These are phyloP conservation scores for Phytophthora multivora DNA, from an alignment of 352 stramenopile species.

Conservation along the genomic window DNA sequence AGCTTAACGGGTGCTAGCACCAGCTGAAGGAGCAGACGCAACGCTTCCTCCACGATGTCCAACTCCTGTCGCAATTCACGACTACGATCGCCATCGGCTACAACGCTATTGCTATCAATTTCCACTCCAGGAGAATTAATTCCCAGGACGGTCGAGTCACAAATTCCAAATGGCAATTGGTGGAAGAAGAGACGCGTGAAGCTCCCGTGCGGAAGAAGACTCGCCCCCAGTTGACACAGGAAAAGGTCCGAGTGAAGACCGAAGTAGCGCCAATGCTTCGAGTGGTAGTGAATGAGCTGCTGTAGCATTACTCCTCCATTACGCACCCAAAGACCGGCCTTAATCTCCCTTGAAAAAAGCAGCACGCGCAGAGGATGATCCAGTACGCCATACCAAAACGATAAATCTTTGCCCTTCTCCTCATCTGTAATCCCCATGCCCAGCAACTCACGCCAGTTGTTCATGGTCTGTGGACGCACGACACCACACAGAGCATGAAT, in stretches of 20 bases:
- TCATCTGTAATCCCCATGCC: slow-evolving; percentile 22
- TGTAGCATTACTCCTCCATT: slow-evolving; percentile 85
- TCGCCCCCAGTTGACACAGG: slow-evolving; percentile 59
- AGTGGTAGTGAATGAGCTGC: slow-evolving; percentile 82
- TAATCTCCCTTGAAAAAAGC: slow-evolving; percentile 73
- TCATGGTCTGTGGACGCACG: slow-evolving; percentile 38
- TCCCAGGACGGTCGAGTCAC: slow-evolving; percentile 29
- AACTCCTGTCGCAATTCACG: slow-evolving; percentile 46
- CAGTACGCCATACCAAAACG: slow-evolving; percentile 52
- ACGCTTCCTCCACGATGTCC: slow-evolving; percentile 62
- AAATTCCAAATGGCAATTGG: slow-evolving; percentile 47
- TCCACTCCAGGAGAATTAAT: slow-evolving; percentile 7
- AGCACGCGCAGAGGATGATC: slow-evolving; percentile 65
- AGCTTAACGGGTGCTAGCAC: slow-evolving; percentile 61
- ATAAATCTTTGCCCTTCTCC: slow-evolving; percentile 32
- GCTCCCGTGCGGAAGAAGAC: slow-evolving; percentile 53
- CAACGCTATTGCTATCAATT: background rate
- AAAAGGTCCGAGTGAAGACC: slow-evolving; percentile 80
- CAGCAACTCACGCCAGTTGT: slow-evolving; percentile 59
- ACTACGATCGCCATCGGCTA: slow-evolving; percentile 25
- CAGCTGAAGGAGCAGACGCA: slow-evolving; percentile 68
- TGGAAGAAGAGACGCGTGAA: slow-evolving; percentile 65
- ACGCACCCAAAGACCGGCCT: slow-evolving; percentile 74
- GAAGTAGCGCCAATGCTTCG: slow-evolving; percentile 81
- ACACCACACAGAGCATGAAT: slow-evolving; percentile 57